Conservation (phyloP, 306 rosid species). For the Ziziphus jujuba region DNA sequence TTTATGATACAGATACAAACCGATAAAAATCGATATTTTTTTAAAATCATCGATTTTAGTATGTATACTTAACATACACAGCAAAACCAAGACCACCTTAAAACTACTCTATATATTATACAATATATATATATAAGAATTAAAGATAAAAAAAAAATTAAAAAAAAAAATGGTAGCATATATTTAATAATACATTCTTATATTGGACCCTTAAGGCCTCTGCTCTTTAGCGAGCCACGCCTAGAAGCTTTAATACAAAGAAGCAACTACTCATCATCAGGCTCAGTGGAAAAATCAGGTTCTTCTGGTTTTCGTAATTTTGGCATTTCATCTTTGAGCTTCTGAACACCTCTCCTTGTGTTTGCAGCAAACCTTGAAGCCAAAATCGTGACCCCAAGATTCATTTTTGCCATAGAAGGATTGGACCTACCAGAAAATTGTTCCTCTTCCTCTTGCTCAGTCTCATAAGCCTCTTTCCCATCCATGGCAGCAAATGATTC, state of each 20-base stretch:
- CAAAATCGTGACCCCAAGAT: conserved; percentile 74
- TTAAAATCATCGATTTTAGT: too few relatives aligned
- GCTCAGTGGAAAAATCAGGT: conserved; percentile 82
- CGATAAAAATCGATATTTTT: too few relatives aligned
- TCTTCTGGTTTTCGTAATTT: conserved; percentile 84
- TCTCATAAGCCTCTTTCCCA: conserved; percentile 41
- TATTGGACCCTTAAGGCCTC: too few relatives aligned
- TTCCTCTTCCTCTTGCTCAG: conserved; percentile 42
- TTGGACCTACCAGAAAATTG: conserved; percentile 34
- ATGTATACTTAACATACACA: too few relatives aligned
- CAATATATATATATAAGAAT: too few relatives aligned
- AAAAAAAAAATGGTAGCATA: too few relatives aligned
- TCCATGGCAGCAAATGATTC: conserved; percentile 48
- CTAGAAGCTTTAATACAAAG: neutral
- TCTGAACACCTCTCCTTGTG: conserved; percentile 79
- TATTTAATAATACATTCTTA: too few relatives aligned
- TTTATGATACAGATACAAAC: too few relatives aligned
- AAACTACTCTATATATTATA: too few relatives aligned
- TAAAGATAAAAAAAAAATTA: too few relatives aligned
- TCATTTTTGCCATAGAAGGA: conserved; percentile 60
- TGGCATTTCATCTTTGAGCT: conserved; percentile 82
- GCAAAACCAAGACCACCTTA: too few relatives aligned
- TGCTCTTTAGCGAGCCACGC: neutral
- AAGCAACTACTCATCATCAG: conserved; percentile 52
- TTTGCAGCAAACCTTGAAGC: conserved; percentile 96